Base-by-base conservation (phyloP, 1,139 yeast genomes). In the Saccharomyces hybrid region DNA sequence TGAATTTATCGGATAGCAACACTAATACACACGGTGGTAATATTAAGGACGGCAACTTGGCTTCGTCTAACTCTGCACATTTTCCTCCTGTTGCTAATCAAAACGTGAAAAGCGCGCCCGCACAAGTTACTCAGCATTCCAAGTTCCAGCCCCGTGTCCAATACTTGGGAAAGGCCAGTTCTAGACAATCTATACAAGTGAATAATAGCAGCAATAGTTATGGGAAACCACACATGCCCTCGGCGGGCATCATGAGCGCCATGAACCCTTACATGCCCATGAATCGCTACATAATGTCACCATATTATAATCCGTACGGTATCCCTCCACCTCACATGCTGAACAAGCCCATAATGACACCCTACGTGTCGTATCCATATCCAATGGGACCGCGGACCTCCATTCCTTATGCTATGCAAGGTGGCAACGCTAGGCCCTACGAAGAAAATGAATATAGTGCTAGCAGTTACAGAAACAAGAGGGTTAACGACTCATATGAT, bases 201-300 rank as follows among this genome's bases (percentile, higher is more conserved):
- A 38, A 38, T 16, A 38, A 9, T 26, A 26, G 16, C 23, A 47
- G 49, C 48, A 48, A 11, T 49, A 29, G 29, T 7, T 47, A 48
- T 11, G 29, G 48, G 11, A 51, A 51, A 14, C 46, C 47, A 23
- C 41, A 48, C 14, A 51, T 51, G 44, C 44, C 44, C 26, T 38
- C 44, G 13, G 44, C 44, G 44, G 44, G 44, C 13, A 11, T 38
- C 9, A 38, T 38, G 44, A 38, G 25, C 7, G 44, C 44, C 4
- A 16, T 38, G 25, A 38, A 38, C 13, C 44, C 44, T 9, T 38
- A 38, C 48, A 41, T 51, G 42, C 54, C 56, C 53, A 54, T 49
- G 49, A 55, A 51, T 25, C 49, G 49, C 9, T 51, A 64, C 54
- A 47, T 52, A 20, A 50, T 52, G 81, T 80, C 57, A 20, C 50